Evolutionary conservation across 257 asterid genomes (phyloP).

Genomic region (Solanum paucissectum): DNA sequence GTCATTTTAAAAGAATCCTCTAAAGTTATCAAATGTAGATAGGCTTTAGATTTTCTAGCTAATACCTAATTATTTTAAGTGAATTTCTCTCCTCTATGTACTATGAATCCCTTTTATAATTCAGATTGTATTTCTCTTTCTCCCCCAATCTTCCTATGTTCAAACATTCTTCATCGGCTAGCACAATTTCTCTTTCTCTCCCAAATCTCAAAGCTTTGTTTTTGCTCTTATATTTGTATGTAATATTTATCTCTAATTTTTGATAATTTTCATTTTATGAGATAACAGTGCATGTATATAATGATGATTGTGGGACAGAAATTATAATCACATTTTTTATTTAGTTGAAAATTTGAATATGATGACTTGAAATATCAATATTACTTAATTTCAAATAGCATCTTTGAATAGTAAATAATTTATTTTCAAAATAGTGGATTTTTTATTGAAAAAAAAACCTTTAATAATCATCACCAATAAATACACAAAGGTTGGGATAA

Average conservation of each 20-base stretch:
- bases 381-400: background rate
- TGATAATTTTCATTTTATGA: no score
- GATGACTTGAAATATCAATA: background rate
- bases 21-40: background rate
- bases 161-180: background rate
- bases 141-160: background rate
- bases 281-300: background rate
- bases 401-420: background rate
- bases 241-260: no score
- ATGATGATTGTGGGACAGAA: no score
- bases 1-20: background rate
- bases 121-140: background rate
- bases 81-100: background rate
- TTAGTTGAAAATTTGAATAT: background rate
- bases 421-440: background rate
- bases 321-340: no score
- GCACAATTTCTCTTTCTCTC: background rate
- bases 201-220: background rate
- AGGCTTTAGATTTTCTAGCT: no score
- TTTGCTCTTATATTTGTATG: background rate
- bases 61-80: background rate
- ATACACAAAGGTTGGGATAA: background rate
- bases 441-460: background rate
- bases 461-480: background rate
- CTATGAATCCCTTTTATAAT: background rate